Evolutionary conservation across 73 alveolate genomes (phyloP).

Genomic region (Paramecium pentaurelia): DNA sequence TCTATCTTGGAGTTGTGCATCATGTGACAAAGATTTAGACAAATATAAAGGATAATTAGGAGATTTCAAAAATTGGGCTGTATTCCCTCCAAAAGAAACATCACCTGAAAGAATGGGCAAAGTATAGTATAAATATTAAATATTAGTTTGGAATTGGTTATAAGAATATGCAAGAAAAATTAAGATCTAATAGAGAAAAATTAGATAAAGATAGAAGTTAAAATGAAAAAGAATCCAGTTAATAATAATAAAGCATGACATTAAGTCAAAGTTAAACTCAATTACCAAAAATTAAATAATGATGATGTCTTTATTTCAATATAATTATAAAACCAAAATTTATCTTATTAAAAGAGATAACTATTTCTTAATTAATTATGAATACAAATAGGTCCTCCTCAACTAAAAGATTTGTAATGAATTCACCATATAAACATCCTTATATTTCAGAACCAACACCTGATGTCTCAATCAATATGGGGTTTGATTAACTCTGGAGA

Average conservation of each 20-base stretch:
- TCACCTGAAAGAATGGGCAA: constrained; percentile 65
- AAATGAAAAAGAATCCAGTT: not conserved
- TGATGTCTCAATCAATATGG: not conserved
- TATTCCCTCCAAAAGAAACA: constrained; percentile 61
- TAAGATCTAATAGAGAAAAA: not conserved
- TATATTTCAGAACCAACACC: not conserved
- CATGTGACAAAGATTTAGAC: constrained; percentile 56
- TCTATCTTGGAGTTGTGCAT: constrained; percentile 56
- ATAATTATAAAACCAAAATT: not conserved
- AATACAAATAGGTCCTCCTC: not conserved
- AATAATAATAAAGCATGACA: not conserved
- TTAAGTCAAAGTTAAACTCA: constrained; percentile 4
- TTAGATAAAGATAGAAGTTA: constrained; percentile 19
- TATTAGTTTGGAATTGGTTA: constrained; percentile 14
- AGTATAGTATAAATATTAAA: not conserved
- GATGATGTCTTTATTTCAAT: not conserved
- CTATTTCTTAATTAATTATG: not conserved
- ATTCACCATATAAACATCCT: not conserved
- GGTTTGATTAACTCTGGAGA: constrained; percentile 11
- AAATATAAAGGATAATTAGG: constrained; percentile 58
- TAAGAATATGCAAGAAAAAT: constrained; percentile 5
- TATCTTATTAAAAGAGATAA: not conserved
- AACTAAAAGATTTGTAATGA: not conserved
- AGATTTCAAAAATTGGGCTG: constrained; percentile 53
- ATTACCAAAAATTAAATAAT: constrained; percentile 18